phyloP scores from a whole-genome alignment of 129 eudicot species.

The Logfia minima region DNA sequence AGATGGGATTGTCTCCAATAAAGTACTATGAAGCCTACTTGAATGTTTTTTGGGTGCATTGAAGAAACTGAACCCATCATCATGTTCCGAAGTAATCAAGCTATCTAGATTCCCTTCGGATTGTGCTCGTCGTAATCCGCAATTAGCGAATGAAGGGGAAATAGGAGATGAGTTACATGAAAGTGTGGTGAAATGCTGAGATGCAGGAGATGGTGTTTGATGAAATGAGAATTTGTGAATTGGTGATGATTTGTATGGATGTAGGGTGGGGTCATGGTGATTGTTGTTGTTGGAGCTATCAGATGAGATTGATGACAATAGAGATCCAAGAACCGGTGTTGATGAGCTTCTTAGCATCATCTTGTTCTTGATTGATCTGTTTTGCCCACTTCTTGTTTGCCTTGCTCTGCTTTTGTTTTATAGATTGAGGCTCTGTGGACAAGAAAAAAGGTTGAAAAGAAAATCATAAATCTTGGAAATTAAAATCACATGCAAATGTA shows the following conservation, averaged over 20 bases:
- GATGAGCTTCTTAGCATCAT: conserved; percentile 87
- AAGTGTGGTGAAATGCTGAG: conserved; percentile 38
- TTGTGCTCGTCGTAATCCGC: conserved; percentile 51
- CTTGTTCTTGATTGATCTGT: conserved; percentile 10
- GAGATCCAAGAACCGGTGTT: conserved; percentile 84
- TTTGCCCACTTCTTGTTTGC: conserved; percentile 9
- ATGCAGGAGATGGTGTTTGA: conserved; percentile 30
- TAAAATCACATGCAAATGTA: neutral
- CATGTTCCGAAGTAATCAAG: conserved; percentile 27
- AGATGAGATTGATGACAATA: conserved; percentile 53
- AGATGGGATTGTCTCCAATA: conserved; percentile 75
- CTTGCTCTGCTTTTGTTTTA: conserved; percentile 1
- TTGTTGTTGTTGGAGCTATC: conserved; percentile 50
- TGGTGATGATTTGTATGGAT: conserved; percentile 36
- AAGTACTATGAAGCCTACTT: conserved; percentile 29
- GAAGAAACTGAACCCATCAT: conserved; percentile 44
- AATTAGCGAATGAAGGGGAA: conserved; percentile 34
- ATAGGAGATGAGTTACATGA: conserved; percentile 49
- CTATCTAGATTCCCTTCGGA: conserved; percentile 76
- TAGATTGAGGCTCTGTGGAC: conserved; percentile 9
- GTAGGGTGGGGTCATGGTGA: conserved; percentile 36
- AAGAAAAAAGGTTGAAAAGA: conserved; percentile 2
- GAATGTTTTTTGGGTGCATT: conserved; percentile 38
- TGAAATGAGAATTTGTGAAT: conserved; percentile 41
- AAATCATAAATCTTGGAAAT: conserved; percentile 14